A percentile compares a stretch with the other conserved stretches of the same genome.
Evolutionary conservation across 306 rosid species (phyloP).

Genomic region (Crotalaria pallida): DNA sequence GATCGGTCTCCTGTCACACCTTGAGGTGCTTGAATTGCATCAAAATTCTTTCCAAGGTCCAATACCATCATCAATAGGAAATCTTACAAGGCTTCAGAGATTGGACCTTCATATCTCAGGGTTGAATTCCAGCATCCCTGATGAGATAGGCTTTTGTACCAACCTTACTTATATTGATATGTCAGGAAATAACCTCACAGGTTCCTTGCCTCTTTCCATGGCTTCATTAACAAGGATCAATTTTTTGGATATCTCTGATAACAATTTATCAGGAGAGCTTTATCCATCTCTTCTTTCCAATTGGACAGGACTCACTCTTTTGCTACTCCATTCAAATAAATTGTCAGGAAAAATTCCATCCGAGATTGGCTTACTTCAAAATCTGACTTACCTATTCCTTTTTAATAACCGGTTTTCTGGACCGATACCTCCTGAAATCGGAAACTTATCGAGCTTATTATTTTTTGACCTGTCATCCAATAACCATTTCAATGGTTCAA

Average conservation of each 20-base stretch:
- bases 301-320: slow-evolving; percentile 15
- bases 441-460: slow-evolving; percentile 16
- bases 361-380: slow-evolving; percentile 20
- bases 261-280: slow-evolving; percentile 19
- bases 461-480: background rate
- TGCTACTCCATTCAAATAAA: slow-evolving; percentile 10
- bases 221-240: slow-evolving; percentile 20
- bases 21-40: slow-evolving; percentile 29
- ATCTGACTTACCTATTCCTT: slow-evolving; percentile 2
- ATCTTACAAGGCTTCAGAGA: background rate
- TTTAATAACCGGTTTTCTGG: slow-evolving; percentile 14
- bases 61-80: slow-evolving; percentile 25
- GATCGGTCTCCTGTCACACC: slow-evolving; percentile 12
- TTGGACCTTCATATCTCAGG: slow-evolving; percentile 12
- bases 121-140: slow-evolving; percentile 21
- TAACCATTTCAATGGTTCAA: slow-evolving; percentile 17
- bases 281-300: slow-evolving; percentile 22
- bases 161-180: slow-evolving; percentile 15
- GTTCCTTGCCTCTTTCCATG: slow-evolving; percentile 28
- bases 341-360: slow-evolving; percentile 21
- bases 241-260: slow-evolving; percentile 12
- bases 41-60: slow-evolving; percentile 6
- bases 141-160: slow-evolving; percentile 22
- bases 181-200: slow-evolving; percentile 18
- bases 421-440: slow-evolving; percentile 13